Percentiles rank a stretch among this genome's conserved stretches.
Conservation (phyloP, 2,329 filamentous ascomycete genomes). For the Colletotrichum cordylinicola region DNA sequence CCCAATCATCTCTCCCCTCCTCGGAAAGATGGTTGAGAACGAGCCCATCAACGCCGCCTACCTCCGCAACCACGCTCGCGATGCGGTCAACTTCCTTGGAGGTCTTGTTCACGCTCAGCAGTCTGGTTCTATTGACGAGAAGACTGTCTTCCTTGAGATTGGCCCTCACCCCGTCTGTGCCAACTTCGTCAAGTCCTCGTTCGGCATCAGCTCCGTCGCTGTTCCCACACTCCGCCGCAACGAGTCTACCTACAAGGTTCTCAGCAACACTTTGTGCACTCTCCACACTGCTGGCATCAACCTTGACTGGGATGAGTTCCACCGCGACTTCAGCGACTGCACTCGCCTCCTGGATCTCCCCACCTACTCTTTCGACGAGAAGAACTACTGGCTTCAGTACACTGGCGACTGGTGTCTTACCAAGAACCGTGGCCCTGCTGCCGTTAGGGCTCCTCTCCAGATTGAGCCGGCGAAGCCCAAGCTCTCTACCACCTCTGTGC, state of each 20-base stretch:
- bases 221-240: constrained; percentile 68
- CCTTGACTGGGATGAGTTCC: constrained; percentile 75
- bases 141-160: constrained; percentile 72
- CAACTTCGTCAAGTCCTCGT: constrained; percentile 66
- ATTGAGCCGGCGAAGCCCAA: constrained; percentile 54
- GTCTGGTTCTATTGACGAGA: constrained; percentile 59
- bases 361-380: constrained; percentile 74
- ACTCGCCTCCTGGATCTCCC: constrained; percentile 66
- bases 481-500: constrained; percentile 70
- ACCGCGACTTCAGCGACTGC: constrained; percentile 51
- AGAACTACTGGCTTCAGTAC: constrained; percentile 73
- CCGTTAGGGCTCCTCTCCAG: constrained; percentile 33
- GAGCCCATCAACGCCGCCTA: constrained; percentile 60
- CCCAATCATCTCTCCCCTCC: constrained; percentile 72
- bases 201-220: constrained; percentile 56
- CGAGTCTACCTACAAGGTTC: constrained; percentile 69
- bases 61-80: constrained; percentile 63
- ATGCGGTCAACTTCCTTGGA: constrained; percentile 69
- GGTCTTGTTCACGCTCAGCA: constrained; percentile 63
- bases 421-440: constrained; percentile 65
- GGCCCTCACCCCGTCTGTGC: constrained; percentile 74
- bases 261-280: constrained; percentile 60
- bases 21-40: constrained; percentile 58
- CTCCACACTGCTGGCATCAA: constrained; percentile 67
- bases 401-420: constrained; percentile 74